A percentile compares a stretch with the other conserved stretches of the same genome.
These are phyloP conservation scores for Apocynum venetum DNA, from an alignment of 257 asterid species.

Conservation along the genomic window DNA sequence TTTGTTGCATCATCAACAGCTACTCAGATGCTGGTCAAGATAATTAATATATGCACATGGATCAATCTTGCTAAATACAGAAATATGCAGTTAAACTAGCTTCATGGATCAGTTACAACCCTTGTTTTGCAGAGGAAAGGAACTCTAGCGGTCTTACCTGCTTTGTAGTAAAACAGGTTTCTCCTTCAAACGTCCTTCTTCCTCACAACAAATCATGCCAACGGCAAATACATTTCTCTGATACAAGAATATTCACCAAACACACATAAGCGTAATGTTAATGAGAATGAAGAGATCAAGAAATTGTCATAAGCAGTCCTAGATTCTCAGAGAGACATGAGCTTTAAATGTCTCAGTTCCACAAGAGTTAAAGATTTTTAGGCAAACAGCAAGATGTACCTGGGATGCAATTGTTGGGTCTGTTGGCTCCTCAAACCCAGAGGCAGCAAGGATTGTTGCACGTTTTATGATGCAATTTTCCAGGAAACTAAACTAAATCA, in stretches of 20 bases:
- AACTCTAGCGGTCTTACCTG: conserved; percentile 49
- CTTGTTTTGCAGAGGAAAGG: not conserved
- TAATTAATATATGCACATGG: not conserved
- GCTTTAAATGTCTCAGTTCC: not conserved
- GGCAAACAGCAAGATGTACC: conserved; percentile 35
- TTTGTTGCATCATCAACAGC: not conserved
- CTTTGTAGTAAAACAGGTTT: conserved; percentile 86
- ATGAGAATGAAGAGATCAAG: conserved; percentile 15
- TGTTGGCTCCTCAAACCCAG: conserved; percentile 74
- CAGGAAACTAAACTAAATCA: conserved; percentile 69
- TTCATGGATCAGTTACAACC: too few species aligned
- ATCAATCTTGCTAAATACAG: not conserved
- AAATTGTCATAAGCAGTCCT: conserved; percentile 1
- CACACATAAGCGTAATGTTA: conserved; percentile 10
- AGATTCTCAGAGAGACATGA: not conserved
- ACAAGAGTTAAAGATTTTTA: not conserved
- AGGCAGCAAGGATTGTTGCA: conserved; percentile 46
- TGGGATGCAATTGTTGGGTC: conserved; percentile 95
- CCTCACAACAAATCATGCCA: conserved; percentile 97
- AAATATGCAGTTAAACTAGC: not conserved
- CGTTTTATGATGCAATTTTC: conserved; percentile 57
- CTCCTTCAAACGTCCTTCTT: conserved; percentile 96
- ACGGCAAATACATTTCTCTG: conserved; percentile 86
- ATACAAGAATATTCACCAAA: conserved; percentile 21
- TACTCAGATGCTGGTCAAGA: not conserved